Evolutionary conservation across 495 filamentous ascomycete species (phyloP), one percentile per base, ranked within the genome.

Genomic region (Penicillium roqueforti): DNA sequence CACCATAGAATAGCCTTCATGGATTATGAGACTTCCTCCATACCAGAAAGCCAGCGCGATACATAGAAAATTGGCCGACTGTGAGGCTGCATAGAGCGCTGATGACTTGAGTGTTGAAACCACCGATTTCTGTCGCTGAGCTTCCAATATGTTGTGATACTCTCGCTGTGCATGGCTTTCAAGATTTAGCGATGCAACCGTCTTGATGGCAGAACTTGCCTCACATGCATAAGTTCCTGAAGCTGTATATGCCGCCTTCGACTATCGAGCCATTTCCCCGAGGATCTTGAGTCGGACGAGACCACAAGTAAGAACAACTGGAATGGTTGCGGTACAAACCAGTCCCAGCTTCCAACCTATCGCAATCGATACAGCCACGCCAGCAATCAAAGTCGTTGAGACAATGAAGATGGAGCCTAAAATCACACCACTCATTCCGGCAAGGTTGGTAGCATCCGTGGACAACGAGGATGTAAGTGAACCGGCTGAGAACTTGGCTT

Each of bases 1-100:
- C 57, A 87, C 83, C 67, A 91, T 78, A 50, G 69, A 63, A 56
- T 87, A 89, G 65, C 93, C 86, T 20, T 66, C 55, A 36, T 75
- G 76, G 20, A 77, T 79, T 46, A 95, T 83, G 44, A 92, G 76
- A 3, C 76, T 84, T 22, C 89, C 90, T 39, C 91, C 91, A 61
- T 93, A 95, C 89, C 89, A 95, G 71, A 95, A 95, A 1, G 83
- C 89, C 6, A 96, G 80, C 5, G 88, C 91, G 41, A 88, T 80
- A 58, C 83, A 87, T 32, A 89, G 76, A 74, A 95, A 91, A 61
- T 82, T 79, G 26, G 92, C 72, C 6, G 81, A 80, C 65, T 96
- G 89, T 44, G 88, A 87, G 14, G 81, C 69, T 2, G 88, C 87
- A 61, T 92, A 95, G 0, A 92, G 75, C 4, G 75, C 58, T 20